Conservation (phyloP, 805 yeast genomes). For the Saturnispora besseyi region DNA sequence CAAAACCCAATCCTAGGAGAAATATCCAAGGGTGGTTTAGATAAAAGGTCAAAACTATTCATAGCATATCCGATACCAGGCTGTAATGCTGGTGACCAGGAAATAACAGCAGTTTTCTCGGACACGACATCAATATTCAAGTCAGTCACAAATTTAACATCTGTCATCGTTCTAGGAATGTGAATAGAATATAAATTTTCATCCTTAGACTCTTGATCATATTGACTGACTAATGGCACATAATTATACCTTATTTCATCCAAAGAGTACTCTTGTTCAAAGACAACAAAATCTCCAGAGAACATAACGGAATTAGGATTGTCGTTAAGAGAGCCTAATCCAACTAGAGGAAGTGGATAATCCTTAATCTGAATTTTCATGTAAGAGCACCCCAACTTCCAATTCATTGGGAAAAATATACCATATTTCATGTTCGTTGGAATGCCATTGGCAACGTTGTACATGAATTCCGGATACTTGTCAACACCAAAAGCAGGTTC, state of each 20-base stretch:
- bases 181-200: constrained; percentile 50
- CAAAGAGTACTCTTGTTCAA: constrained; percentile 53
- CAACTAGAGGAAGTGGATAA: constrained; percentile 48
- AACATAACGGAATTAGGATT: constrained; percentile 27
- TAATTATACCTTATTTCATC: constrained; percentile 32
- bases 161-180: constrained; percentile 54
- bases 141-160: constrained; percentile 48
- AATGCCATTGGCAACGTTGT: constrained; percentile 38
- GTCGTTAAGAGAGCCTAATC: constrained; percentile 41
- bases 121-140: constrained; percentile 38
- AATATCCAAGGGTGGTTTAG: constrained; percentile 63
- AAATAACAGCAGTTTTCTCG: constrained; percentile 38
- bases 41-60: constrained; percentile 56
- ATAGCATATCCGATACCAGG: constrained; percentile 53
- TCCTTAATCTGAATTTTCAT: constrained; percentile 42
- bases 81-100: constrained; percentile 58
- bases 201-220: constrained; percentile 15
- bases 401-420: constrained; percentile 41
- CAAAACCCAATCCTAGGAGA: constrained; percentile 60
- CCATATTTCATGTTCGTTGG: constrained; percentile 47
- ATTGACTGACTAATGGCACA: constrained; percentile 41
- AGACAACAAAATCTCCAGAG: constrained; percentile 44
- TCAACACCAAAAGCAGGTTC: constrained; percentile 45
- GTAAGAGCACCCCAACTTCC: constrained; percentile 36
- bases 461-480: constrained; percentile 36